A percentile compares a stretch with the other conserved stretches of the same genome.
phyloP scores from a whole-genome alignment of 2,329 filamentous ascomycete species.

The Penicillium decumbens region DNA sequence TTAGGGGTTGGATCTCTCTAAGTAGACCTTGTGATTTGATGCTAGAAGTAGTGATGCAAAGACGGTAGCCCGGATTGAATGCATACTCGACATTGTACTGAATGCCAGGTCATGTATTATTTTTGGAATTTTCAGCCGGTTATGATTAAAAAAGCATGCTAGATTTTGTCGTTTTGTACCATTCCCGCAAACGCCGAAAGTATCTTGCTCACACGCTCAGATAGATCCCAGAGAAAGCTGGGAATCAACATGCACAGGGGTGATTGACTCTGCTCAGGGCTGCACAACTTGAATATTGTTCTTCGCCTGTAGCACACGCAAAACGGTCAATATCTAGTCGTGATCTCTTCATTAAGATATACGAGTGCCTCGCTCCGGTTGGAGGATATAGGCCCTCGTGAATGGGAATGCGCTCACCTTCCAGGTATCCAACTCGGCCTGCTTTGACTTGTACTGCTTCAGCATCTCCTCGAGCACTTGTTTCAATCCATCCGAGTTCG shows the following conservation, averaged over 20 bases:
- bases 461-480: slow-evolving; percentile 91
- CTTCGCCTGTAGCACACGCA: slow-evolving; percentile 39
- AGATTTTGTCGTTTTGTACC: slow-evolving; percentile 19
- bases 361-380: background rate
- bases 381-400: background rate
- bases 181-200: slow-evolving; percentile 19
- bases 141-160: slow-evolving; percentile 16
- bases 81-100: background rate
- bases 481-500: slow-evolving; percentile 87
- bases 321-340: slow-evolving; percentile 5
- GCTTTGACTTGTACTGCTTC: slow-evolving; percentile 93
- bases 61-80: background rate
- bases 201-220: slow-evolving; percentile 7
- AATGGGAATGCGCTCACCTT: slow-evolving; percentile 62
- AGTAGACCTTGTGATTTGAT: background rate
- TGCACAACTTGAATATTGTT: slow-evolving; percentile 49
- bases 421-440: slow-evolving; percentile 95
- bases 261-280: slow-evolving; percentile 28
- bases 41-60: background rate
- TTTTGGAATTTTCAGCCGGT: slow-evolving; percentile 2
- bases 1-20: background rate
- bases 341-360: background rate
- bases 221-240: slow-evolving; percentile 3
- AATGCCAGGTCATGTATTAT: background rate
- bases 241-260: slow-evolving; percentile 11